A percentile compares a stretch with the other conserved stretches of the same genome.
phyloP scores from a whole-genome alignment of 192 early-diverging fungal genomes.

The Thamnidium elegans region DNA sequence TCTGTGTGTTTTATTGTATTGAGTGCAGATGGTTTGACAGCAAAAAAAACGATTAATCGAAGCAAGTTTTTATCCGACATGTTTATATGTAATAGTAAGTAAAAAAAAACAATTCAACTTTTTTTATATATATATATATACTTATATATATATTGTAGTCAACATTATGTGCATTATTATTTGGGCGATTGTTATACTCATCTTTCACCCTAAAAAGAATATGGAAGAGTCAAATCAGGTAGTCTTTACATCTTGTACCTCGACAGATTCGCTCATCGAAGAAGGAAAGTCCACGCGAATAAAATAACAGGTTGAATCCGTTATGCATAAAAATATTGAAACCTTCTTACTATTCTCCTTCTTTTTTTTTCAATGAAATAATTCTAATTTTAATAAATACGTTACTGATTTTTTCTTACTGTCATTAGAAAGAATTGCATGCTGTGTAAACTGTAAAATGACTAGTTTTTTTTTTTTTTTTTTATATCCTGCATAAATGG shows the following conservation, averaged over 20 bases:
- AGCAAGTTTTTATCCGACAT: conserved; percentile 36
- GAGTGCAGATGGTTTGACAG: conserved; percentile 36
- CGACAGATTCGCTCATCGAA: neutral
- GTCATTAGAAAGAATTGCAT: no score
- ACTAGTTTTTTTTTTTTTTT: no score
- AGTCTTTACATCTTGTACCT: no score
- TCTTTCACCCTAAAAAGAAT: conserved; percentile 25
- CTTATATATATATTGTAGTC: neutral
- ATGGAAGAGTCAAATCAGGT: no score
- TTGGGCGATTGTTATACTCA: conserved; percentile 30
- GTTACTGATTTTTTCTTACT: no score
- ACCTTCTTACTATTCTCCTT: neutral
- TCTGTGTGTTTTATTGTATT: conserved; percentile 32
- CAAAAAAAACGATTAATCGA: conserved; percentile 17
- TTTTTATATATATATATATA: neutral
- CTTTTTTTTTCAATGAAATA: neutral
- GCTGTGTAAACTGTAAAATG: no score
- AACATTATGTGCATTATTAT: conserved; percentile 20
- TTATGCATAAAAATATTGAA: no score
- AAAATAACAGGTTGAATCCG: no score
- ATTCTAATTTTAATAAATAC: neutral
- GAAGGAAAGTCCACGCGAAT: no score
- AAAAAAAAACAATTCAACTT: neutral
- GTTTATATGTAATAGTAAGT: conserved; percentile 38
- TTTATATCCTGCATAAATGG: no score